A percentile compares a stretch with the other conserved stretches of the same genome.
Evolutionary conservation across 208 protist species (phyloP).

Genomic region (Acanthamoeba healyi): DNA sequence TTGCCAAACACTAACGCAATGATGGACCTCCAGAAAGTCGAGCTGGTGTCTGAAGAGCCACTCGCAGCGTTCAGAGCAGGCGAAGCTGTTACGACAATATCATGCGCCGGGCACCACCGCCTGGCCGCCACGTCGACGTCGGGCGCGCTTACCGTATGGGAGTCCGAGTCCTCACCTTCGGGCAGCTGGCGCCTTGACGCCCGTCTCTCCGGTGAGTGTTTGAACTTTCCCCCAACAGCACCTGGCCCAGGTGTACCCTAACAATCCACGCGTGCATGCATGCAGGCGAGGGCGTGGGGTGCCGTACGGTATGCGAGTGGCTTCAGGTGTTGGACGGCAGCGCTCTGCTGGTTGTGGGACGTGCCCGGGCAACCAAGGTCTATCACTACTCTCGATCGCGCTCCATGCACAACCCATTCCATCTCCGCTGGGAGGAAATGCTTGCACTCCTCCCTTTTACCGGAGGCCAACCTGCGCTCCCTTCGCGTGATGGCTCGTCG

Average conservation of each 20-base stretch:
- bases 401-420: conserved; percentile 47
- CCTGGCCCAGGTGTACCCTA: no score
- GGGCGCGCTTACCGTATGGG: conserved; percentile 33
- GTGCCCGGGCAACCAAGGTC: conserved; percentile 1
- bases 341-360: neutral
- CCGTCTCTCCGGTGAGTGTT: neutral
- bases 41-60: neutral
- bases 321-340: conserved; percentile 15
- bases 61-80: neutral
- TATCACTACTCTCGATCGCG: conserved; percentile 31
- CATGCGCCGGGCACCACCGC: neutral
- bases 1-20: neutral
- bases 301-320: conserved; percentile 34
- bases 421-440: conserved; percentile 54
- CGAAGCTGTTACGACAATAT: neutral
- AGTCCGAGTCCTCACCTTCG: conserved; percentile 11
- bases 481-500: neutral
- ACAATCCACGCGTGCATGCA: neutral
- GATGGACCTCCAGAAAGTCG: neutral
- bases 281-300: neutral
- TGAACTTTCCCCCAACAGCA: no score
- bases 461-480: neutral
- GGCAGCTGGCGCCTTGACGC: conserved; percentile 30
- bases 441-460: neutral
- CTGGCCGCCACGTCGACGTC: neutral